Conservation (phyloP, 306 rosid species). For the Gillenia trifoliata region DNA sequence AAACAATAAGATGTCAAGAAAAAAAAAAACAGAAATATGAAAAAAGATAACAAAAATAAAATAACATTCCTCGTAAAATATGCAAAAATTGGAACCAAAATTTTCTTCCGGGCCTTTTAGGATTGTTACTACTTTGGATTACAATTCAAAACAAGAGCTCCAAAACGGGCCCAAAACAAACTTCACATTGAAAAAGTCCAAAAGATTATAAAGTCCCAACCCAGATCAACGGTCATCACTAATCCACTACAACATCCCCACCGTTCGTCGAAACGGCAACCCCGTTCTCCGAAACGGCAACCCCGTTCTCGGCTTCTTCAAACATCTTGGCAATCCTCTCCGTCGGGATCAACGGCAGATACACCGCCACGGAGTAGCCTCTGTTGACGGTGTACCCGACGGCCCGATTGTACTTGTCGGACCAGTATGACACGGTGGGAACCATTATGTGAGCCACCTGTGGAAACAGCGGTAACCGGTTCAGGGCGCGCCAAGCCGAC, state of each 20-base stretch:
- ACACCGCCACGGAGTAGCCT: conserved; percentile 17
- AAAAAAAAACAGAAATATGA: too few relatives aligned
- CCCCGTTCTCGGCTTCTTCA: conserved; percentile 19
- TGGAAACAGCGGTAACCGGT: conserved; percentile 38
- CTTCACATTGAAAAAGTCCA: not conserved
- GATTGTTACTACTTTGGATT: not conserved
- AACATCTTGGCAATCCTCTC: conserved; percentile 36
- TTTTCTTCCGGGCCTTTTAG: not conserved
- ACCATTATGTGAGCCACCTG: conserved; percentile 33
- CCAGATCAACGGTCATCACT: conserved; percentile 1
- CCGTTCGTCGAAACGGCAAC: conserved; percentile 2
- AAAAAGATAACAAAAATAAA: too few relatives aligned
- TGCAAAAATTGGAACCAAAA: too few relatives aligned
- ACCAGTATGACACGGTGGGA: conserved; percentile 42
- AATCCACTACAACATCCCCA: not conserved
- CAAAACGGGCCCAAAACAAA: not conserved
- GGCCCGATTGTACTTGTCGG: conserved; percentile 33
- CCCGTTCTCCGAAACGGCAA: conserved; percentile 2
- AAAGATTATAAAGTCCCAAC: not conserved
- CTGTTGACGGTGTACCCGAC: conserved; percentile 25
- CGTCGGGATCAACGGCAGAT: conserved; percentile 41
- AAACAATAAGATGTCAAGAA: too few relatives aligned
- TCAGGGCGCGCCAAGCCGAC: conserved; percentile 41
- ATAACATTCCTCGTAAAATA: too few relatives aligned
- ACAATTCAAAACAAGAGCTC: not conserved